A percentile compares a stretch with the other conserved stretches of the same genome.
Conservation (phyloP, 2,329 filamentous ascomycete species). For the Fusarium caatingaense region DNA sequence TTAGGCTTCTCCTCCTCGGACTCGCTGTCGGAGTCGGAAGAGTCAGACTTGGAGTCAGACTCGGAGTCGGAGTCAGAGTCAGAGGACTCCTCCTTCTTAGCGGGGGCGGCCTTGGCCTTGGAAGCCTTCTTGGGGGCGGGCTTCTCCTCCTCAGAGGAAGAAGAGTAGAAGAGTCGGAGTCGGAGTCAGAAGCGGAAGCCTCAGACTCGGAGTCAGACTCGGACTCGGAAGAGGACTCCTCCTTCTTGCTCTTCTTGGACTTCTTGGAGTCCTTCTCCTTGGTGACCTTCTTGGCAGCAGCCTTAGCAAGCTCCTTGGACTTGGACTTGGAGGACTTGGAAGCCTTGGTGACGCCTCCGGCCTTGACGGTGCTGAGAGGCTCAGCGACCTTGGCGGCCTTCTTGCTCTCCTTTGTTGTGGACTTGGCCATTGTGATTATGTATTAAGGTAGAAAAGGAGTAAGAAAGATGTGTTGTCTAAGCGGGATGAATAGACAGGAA, state of each 20-base stretch:
- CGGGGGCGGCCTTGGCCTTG: slow-evolving; percentile 49
- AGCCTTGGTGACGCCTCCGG: slow-evolving; percentile 74
- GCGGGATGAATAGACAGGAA: slow-evolving; percentile 18
- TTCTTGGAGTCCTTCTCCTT: slow-evolving; percentile 63
- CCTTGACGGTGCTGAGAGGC: slow-evolving; percentile 68
- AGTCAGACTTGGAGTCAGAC: slow-evolving; percentile 49
- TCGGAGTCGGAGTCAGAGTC: slow-evolving; percentile 50
- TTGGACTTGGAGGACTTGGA: slow-evolving; percentile 72
- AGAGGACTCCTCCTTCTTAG: slow-evolving; percentile 48
- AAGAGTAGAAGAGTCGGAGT: slow-evolving; percentile 50
- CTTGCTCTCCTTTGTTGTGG: slow-evolving; percentile 68
- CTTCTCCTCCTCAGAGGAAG: slow-evolving; percentile 52
- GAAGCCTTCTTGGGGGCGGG: slow-evolving; percentile 53
- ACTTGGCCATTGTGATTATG: slow-evolving; percentile 70
- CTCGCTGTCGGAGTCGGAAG: slow-evolving; percentile 49
- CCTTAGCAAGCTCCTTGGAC: slow-evolving; percentile 75
- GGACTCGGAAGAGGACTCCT: slow-evolving; percentile 56
- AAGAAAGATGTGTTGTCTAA: slow-evolving; percentile 17
- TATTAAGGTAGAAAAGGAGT: slow-evolving; percentile 30
- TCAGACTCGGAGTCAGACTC: slow-evolving; percentile 57
- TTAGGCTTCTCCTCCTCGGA: slow-evolving; percentile 52
- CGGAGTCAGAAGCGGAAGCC: slow-evolving; percentile 53
- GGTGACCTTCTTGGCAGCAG: slow-evolving; percentile 63
- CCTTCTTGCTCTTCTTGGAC: slow-evolving; percentile 64
- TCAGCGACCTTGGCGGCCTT: slow-evolving; percentile 65